phyloP scores from a whole-genome alignment of 805 yeast genomes.

The Metschnikowia colocasiae region DNA sequence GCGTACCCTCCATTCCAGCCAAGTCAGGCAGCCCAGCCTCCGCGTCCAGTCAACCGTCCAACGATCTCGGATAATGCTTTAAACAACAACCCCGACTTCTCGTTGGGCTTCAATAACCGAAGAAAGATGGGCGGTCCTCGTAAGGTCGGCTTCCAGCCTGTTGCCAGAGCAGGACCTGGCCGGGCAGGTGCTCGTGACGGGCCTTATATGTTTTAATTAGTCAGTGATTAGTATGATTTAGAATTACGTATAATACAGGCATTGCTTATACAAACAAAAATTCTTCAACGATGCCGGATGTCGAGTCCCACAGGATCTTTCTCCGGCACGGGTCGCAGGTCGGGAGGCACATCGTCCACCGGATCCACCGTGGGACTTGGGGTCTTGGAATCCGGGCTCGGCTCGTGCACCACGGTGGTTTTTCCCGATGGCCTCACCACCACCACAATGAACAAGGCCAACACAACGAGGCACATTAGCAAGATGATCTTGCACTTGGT shows the following conservation, averaged over 20 bases:
- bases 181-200: slow-evolving; percentile 20
- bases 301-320: not conserved
- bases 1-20: slow-evolving; percentile 8
- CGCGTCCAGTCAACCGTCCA: slow-evolving; percentile 23
- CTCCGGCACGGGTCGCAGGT: slow-evolving; percentile 10
- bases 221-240: not conserved
- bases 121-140: slow-evolving; percentile 15
- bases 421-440: slow-evolving; percentile 56
- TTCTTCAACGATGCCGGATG: not conserved
- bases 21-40: slow-evolving; percentile 6
- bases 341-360: not conserved
- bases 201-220: slow-evolving; percentile 6
- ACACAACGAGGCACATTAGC: slow-evolving; percentile 63
- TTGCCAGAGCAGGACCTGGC: slow-evolving; percentile 2
- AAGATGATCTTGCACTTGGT: slow-evolving; percentile 87
- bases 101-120: slow-evolving; percentile 23
- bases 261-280: not conserved
- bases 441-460: slow-evolving; percentile 66
- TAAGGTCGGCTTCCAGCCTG: not conserved
- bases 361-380: not conserved
- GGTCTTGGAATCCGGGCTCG: slow-evolving; percentile 4
- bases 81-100: slow-evolving; percentile 39
- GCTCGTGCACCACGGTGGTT: slow-evolving; percentile 24
- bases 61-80: slow-evolving; percentile 39
- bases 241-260: not conserved